phyloP scores from a whole-genome alignment of 2,329 filamentous ascomycete species.

The Aspergillus carbonarius region DNA sequence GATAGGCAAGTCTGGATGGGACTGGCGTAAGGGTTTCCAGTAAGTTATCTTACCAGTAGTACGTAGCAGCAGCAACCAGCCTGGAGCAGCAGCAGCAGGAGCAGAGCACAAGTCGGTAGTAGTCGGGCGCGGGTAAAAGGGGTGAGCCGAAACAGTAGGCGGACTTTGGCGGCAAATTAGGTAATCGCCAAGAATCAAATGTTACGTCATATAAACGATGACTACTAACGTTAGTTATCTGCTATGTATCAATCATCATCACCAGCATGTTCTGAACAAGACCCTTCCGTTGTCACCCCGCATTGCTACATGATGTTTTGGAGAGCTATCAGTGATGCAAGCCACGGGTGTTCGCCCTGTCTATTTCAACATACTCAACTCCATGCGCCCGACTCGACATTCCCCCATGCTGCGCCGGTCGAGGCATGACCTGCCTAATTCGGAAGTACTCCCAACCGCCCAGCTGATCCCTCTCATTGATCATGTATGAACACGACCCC shows the following conservation, averaged over 20 bases:
- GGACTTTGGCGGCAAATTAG: neutral
- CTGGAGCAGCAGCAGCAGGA: constrained; percentile 2
- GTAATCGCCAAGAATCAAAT: neutral
- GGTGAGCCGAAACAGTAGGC: neutral
- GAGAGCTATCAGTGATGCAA: neutral
- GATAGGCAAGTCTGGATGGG: constrained; percentile 6
- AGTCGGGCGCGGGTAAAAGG: neutral
- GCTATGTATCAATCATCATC: too few species aligned
- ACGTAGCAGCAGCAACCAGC: constrained; percentile 19
- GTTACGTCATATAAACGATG: neutral
- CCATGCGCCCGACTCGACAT: neutral
- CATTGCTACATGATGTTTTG: neutral
- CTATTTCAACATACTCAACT: neutral
- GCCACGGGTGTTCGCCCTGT: neutral
- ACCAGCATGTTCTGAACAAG: too few species aligned
- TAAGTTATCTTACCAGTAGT: constrained; percentile 22
- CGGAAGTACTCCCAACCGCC: constrained; percentile 10
- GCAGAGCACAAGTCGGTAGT: neutral
- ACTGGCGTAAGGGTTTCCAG: constrained; percentile 15
- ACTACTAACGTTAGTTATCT: too few species aligned
- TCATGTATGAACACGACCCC: neutral
- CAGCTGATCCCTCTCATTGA: neutral
- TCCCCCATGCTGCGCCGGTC: neutral
- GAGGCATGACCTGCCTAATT: constrained; percentile 11
- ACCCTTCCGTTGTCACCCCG: neutral